Base-by-base conservation (phyloP, 1,284 basidiomycete genomes). In the Peniophora sp. region DNA sequence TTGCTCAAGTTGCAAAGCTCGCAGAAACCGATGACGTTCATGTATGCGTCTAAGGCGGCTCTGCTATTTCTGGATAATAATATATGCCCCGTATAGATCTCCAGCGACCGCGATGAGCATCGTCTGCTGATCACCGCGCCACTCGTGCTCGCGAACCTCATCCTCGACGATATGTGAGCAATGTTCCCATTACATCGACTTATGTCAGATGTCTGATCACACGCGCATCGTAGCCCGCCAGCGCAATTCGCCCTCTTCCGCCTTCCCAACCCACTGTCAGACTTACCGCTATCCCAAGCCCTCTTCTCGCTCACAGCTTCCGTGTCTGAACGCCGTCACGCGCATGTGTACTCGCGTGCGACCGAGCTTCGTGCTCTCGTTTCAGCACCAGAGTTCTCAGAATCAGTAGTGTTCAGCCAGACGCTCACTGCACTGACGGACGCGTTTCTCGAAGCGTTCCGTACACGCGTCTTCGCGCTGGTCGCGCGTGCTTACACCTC, bases 401-500 rank as follows among this genome's bases (percentile, higher is more conserved):
- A 77, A 53, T 60, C 61, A 32, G 27, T 20, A 69, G 72, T 36
- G 63, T 85, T 14, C 73, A 65, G 2, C 60, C 68, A 12, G 57
- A 80, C 2, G 60, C 83, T 2, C 63, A 32, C 65, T 2, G 56
- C 60, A 3, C 66, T 87, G 62, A 60, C 75, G 2, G 62, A 62
- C 2, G 61, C 60, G 2, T 85, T 85, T 57, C 59, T 79, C 34
- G 74, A 68, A 8, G 58, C 65, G 5, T 86, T 85, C 66, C 77
- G 81, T 43, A 59, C 61, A 52, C 72, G 77, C 55, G 81, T 79
- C 0, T 73, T 83, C 55, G 56, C 59, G 1, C 66, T 86, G 9
- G 58, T 87, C 17, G 72, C 77, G 11, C 74, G 70, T 59, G 80
- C 81, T n/a, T 86, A 84, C 64, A 73, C 75, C 0, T 78, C 80